Evolutionary conservation across 192 early-diverging fungal genomes (phyloP).

Genomic region (Backusella australiensis): DNA sequence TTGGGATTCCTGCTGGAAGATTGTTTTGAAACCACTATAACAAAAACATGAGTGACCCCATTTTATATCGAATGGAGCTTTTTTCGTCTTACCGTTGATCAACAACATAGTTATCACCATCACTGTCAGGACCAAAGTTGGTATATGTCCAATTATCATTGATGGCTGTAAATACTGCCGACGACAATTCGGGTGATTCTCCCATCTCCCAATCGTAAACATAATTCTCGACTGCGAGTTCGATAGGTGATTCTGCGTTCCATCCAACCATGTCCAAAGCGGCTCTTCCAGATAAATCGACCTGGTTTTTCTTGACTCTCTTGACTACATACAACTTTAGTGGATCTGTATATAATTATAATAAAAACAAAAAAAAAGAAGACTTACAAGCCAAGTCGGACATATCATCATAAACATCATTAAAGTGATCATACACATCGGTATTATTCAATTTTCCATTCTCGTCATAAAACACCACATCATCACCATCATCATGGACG

Average conservation of each 20-base stretch:
- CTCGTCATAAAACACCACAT: conserved; percentile 27
- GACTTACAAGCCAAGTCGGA: conserved; percentile 25
- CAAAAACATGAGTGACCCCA: neutral
- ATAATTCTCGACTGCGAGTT: conserved; percentile 32
- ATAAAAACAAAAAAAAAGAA: neutral
- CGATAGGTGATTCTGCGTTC: conserved; percentile 14
- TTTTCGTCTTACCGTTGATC: conserved; percentile 24
- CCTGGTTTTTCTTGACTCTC: conserved; percentile 12
- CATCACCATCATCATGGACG: conserved; percentile 10
- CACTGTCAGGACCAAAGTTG: conserved; percentile 25
- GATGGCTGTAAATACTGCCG: conserved; percentile 4
- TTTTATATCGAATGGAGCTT: neutral
- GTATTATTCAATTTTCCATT: conserved; percentile 30
- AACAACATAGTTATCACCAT: conserved; percentile 29
- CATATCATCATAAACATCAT: conserved; percentile 9
- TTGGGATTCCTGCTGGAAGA: conserved; percentile 32
- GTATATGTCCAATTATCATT: conserved; percentile 19
- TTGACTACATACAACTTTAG: conserved; percentile 10
- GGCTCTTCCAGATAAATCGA: conserved; percentile 33
- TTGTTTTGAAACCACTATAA: conserved; percentile 34
- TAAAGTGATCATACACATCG: conserved; percentile 13
- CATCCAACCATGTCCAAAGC: conserved; percentile 32
- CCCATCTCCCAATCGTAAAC: conserved; percentile 34
- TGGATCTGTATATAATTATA: neutral
- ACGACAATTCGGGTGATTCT: conserved; percentile 24